Base-by-base conservation (phyloP, 257 asterid genomes). In the Solanum habrochaites region DNA sequence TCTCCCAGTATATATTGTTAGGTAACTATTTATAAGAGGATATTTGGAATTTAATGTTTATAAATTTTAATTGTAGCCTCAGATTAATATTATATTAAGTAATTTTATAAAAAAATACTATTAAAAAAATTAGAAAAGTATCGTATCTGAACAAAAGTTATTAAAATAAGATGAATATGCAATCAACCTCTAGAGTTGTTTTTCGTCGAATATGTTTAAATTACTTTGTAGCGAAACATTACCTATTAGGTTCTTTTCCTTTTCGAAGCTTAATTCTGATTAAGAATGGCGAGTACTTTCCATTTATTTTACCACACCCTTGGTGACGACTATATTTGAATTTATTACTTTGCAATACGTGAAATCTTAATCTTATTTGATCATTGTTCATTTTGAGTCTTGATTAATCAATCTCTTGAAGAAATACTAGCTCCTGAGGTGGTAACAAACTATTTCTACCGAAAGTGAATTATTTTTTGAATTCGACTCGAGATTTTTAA, bases 391-490 rank as follows among this genome's bases (percentile, higher is more conserved):
- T 52, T 52, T 52, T 0, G 10, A 52, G 62, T 23, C n/a, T 52
- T 52, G 62, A 16, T 9, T 52, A 52, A 52, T 52, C 18, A 52
- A 52, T 52, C 18, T 52, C 62, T 16, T 16, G 0, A 3, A 16
- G 10, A 52, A 52, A 47, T 47, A 14, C 0, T 52, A 52, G n/a
- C n/a, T 52, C 7, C 0, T 52, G 1, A n/a, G 62, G n/a, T 18
- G n/a, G 11, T 52, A 52, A 52, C 62, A 52, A n/a, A 49, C 23
- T 52, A 18, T 52, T 52, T 0, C 62, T 52, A 52, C 7, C 0
- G 4, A 18, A 0, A 0, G n/a, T 1, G 0, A 0, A 6, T 0
- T 52, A 52, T 52, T 52, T 52, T 52, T 18, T 18, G 4, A 18
- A 6, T 18, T 52, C 0, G 0, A 52, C 4, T 52, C n/a, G 2